These are phyloP conservation scores for Sporothrix variecibatus DNA, from an alignment of 2,329 filamentous ascomycete genomes.

Conservation along the genomic window DNA sequence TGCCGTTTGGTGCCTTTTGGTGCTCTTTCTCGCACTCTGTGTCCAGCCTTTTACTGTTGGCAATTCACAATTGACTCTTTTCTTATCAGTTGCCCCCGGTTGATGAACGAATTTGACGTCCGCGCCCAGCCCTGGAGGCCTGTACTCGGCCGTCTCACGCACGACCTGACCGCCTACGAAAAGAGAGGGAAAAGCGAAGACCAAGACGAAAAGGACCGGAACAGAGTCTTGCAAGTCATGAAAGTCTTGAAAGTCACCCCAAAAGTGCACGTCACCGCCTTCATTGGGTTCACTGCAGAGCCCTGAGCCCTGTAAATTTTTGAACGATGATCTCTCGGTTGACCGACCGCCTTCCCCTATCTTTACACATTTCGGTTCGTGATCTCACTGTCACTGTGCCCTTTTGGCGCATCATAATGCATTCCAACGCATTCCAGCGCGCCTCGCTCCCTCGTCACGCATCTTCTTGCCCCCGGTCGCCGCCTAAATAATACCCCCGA, in stretches of 20 bases:
- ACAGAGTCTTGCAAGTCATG: background rate
- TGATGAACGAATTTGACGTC: background rate
- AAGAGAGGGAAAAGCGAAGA: background rate
- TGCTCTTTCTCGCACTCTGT: background rate
- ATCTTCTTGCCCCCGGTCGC: background rate
- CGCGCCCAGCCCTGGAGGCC: background rate
- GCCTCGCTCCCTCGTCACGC: background rate
- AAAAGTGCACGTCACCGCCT: background rate
- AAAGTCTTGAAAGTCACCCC: background rate
- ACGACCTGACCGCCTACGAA: background rate
- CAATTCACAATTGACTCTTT: background rate
- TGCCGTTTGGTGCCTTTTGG: too few relatives aligned
- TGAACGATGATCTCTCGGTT: background rate
- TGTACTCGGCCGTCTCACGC: background rate
- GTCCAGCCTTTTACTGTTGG: constrained; percentile 18
- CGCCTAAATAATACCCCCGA: background rate
- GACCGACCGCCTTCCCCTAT: background rate
- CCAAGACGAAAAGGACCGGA: background rate
- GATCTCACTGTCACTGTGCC: background rate
- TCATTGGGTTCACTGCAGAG: background rate
- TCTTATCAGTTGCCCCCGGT: constrained; percentile 22
- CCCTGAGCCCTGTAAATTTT: background rate
- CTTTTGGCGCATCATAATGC: background rate
- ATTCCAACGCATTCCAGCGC: background rate
- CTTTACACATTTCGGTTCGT: constrained; percentile 17